phyloP scores from a whole-genome alignment of 345 rosid genomes.

The Laguncularia racemosa region DNA sequence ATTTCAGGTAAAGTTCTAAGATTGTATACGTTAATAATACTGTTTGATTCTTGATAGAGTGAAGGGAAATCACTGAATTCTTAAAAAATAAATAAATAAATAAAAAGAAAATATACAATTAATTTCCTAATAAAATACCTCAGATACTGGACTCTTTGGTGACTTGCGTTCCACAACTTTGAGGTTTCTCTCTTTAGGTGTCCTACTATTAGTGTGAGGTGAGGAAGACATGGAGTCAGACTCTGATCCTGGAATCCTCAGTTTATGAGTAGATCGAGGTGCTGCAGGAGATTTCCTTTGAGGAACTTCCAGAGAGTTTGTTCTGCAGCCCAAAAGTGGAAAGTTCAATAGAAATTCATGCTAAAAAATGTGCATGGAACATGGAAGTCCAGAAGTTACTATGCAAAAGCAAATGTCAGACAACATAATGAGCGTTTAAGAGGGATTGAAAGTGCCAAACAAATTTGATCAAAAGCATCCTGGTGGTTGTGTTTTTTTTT shows the following conservation, averaged over 20 bases:
- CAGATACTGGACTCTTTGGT: constrained; percentile 52
- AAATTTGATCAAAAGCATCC: background rate
- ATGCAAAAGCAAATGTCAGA: background rate
- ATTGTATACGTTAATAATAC: background rate
- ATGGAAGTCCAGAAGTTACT: background rate
- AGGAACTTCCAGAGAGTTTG: constrained; percentile 51
- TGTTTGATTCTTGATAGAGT: too few relatives aligned
- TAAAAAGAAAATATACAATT: background rate
- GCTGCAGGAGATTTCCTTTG: constrained; percentile 66
- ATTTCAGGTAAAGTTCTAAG: background rate
- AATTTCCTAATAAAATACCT: constrained; percentile 37
- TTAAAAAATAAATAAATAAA: background rate
- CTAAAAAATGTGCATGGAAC: too few relatives aligned
- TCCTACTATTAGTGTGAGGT: constrained; percentile 38
- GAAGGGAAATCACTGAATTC: too few relatives aligned
- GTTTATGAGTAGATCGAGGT: constrained; percentile 57
- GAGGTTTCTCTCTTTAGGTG: constrained; percentile 66
- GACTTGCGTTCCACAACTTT: constrained; percentile 70
- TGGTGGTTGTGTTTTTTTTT: too few relatives aligned
- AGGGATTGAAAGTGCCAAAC: background rate
- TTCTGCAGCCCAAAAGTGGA: constrained; percentile 28
- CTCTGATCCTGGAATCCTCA: constrained; percentile 45
- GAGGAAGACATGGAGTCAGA: constrained; percentile 39
- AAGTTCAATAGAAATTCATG: background rate
- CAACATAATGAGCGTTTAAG: background rate